A percentile compares a stretch with the other conserved stretches of the same genome.
Conservation (phyloP, 2,329 filamentous ascomycete species). For the Neonectria sp. region DNA sequence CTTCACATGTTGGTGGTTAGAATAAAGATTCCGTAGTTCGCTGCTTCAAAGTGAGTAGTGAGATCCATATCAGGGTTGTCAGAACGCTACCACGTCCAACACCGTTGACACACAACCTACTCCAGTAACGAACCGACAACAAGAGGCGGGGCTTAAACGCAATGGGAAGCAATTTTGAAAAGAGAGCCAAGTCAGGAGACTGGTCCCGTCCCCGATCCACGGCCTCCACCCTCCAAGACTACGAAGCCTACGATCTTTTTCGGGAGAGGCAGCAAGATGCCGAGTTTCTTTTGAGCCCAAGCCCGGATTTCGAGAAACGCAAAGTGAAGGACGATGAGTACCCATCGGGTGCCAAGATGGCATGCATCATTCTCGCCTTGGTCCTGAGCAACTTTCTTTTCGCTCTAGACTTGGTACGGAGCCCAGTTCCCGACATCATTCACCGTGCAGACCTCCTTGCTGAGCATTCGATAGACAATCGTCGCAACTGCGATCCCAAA, state of each 20-base stretch:
- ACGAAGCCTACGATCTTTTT: slow-evolving; percentile 40
- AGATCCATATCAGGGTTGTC: too few species aligned
- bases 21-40: too few species aligned
- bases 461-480: slow-evolving; percentile 58
- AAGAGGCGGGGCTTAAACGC: too few species aligned
- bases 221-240: slow-evolving; percentile 46
- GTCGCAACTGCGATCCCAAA: slow-evolving; percentile 70
- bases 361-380: slow-evolving; percentile 63
- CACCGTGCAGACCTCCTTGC: neutral
- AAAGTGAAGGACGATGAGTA: slow-evolving; percentile 51
- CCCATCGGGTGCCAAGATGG: slow-evolving; percentile 55
- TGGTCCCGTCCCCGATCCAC: slow-evolving; percentile 40
- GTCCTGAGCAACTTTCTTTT: slow-evolving; percentile 64
- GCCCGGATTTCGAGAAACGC: slow-evolving; percentile 21
- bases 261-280: slow-evolving; percentile 23
- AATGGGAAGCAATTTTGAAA: too few species aligned
- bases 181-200: too few species aligned
- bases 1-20: too few species aligned
- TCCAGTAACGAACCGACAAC: too few species aligned
- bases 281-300: too few species aligned
- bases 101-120: too few species aligned
- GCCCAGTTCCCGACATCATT: slow-evolving; percentile 2
- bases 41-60: too few species aligned
- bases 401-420: slow-evolving; percentile 60
- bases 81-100: too few species aligned